phyloP scores from a whole-genome alignment of 495 filamentous ascomycete genomes.

The Wilcoxina mikolae region DNA sequence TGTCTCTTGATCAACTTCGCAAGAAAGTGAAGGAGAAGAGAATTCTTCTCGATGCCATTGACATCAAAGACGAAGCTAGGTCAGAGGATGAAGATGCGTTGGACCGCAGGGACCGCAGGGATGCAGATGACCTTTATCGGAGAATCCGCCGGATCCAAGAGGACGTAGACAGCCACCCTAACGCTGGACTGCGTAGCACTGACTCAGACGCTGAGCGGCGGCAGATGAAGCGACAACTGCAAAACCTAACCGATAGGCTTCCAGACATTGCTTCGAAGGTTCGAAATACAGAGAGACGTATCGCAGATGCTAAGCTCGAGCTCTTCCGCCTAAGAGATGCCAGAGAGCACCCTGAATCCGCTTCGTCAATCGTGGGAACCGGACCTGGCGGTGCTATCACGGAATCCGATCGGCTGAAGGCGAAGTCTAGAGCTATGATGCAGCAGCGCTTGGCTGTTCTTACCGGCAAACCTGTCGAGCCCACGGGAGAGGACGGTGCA shows the following conservation, averaged over 20 bases:
- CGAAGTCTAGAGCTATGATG: slow-evolving; percentile 93
- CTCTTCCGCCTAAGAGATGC: slow-evolving; percentile 88
- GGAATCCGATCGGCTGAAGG: slow-evolving; percentile 86
- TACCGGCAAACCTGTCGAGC: slow-evolving; percentile 60
- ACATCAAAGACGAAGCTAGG: slow-evolving; percentile 84
- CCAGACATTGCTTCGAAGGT: slow-evolving; percentile 87
- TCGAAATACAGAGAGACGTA: slow-evolving; percentile 74
- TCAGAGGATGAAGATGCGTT: slow-evolving; percentile 84
- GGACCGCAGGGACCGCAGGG: slow-evolving; percentile 77
- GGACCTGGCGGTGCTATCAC: slow-evolving; percentile 85
- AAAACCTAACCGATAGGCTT: slow-evolving; percentile 72
- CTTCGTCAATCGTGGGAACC: slow-evolving; percentile 75
- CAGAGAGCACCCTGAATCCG: slow-evolving; percentile 73
- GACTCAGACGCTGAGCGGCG: slow-evolving; percentile 80
- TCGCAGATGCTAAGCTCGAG: slow-evolving; percentile 85
- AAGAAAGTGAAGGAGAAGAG: slow-evolving; percentile 95
- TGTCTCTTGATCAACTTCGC: slow-evolving; percentile 69
- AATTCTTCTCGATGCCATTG: slow-evolving; percentile 89
- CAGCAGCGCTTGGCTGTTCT: slow-evolving; percentile 88
- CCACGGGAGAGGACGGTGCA: slow-evolving; percentile 47
- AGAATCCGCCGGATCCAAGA: slow-evolving; percentile 90
- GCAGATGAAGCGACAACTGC: slow-evolving; percentile 72
- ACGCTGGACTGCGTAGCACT: slow-evolving; percentile 52
- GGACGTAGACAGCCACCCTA: slow-evolving; percentile 85
- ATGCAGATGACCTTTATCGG: slow-evolving; percentile 86